Evolutionary conservation across 2,329 filamentous ascomycete species (phyloP), one percentile per base, ranked within the genome.

Genomic region (Sporothrix euskadiensis): DNA sequence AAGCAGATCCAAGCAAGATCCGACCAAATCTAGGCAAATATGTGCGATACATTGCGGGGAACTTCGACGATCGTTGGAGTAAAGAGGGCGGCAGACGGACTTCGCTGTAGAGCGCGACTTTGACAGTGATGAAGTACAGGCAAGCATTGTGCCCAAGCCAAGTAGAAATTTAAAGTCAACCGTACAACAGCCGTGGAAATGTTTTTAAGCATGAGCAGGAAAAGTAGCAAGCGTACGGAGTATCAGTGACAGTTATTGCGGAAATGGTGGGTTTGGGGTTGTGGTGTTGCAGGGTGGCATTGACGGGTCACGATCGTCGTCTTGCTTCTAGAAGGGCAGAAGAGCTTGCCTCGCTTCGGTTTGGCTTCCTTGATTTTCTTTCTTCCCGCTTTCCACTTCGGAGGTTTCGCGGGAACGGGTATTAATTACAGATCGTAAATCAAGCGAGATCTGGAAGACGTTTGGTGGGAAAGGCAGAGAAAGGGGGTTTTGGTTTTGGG

Each of bases 371-470:
- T 63, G 26, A 26, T 26, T 44, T 44, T 14, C n/a, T 14, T 19
- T 32, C 61, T 52, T 52, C 44, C 26, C 44, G 26, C 44, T 12
- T n/a, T n/a, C 26, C 44, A 32, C 44, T 39, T 30, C 26, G 65
- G 44, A 52, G 65, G 30, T 49, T 26, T 49, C 22, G 47, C 65
- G 65, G 65, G 65, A 68, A 7, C 65, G 65, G 65, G 65, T 68
- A 68, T 49, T 68, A 35, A 52, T 68, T 52, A 49, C 65, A 68
- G 65, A 68, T 68, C 65, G 44, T 26, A 52, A n/a, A 52, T 68
- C 44, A 52, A 68, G 65, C 44, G 35, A 68, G 57, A 74, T 69
- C 22, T 72, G 22, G 41, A 30, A 61, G 56, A 61, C 49, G 39
- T 14, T 16, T 47, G 59, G 7, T 14, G 69, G 14, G 3, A 39